A percentile compares a stretch with the other conserved stretches of the same genome.
Evolutionary conservation across 768 basidiomycete genomes (phyloP).

Genomic region (Leccinum variicolor): DNA sequence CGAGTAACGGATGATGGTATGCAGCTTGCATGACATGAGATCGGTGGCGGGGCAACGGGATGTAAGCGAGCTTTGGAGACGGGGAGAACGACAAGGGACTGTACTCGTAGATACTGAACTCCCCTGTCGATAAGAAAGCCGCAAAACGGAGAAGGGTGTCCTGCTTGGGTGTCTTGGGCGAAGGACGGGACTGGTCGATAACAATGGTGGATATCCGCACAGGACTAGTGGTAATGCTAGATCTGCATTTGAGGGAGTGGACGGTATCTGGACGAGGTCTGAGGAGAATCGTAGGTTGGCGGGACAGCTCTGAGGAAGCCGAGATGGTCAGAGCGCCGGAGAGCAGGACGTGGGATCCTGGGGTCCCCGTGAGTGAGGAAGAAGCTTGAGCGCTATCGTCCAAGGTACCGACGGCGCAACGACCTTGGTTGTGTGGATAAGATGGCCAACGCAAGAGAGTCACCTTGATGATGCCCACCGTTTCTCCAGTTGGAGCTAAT

Average conservation of each 20-base stretch:
- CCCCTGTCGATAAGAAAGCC: constrained; percentile 65
- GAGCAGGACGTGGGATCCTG: constrained; percentile 46
- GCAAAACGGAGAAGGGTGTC: constrained; percentile 43
- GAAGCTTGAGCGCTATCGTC: constrained; percentile 6
- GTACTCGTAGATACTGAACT: constrained; percentile 58
- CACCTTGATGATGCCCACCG: constrained; percentile 43
- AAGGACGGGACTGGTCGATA: constrained; percentile 69
- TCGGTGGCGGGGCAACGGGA: constrained; percentile 41
- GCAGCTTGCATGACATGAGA: constrained; percentile 59
- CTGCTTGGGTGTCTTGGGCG: constrained; percentile 28
- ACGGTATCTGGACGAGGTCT: constrained; percentile 17
- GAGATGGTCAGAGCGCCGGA: constrained; percentile 59
- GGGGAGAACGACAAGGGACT: constrained; percentile 43
- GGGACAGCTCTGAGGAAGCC: constrained; percentile 41
- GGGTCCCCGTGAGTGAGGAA: constrained; percentile 1
- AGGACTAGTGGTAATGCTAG: constrained; percentile 29
- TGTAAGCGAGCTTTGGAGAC: constrained; percentile 43
- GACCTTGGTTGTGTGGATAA: constrained; percentile 45
- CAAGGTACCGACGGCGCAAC: constrained; percentile 49
- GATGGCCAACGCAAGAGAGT: constrained; percentile 14
- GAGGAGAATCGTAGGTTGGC: constrained; percentile 19
- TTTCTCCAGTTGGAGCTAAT: constrained; percentile 80
- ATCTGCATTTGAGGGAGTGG: constrained; percentile 45
- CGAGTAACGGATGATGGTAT: constrained; percentile 76
- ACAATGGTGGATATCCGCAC: constrained; percentile 61